Evolutionary conservation across 1,284 basidiomycete genomes (phyloP), one percentile per base, ranked within the genome.

Genomic region (Puccinia novopanici): DNA sequence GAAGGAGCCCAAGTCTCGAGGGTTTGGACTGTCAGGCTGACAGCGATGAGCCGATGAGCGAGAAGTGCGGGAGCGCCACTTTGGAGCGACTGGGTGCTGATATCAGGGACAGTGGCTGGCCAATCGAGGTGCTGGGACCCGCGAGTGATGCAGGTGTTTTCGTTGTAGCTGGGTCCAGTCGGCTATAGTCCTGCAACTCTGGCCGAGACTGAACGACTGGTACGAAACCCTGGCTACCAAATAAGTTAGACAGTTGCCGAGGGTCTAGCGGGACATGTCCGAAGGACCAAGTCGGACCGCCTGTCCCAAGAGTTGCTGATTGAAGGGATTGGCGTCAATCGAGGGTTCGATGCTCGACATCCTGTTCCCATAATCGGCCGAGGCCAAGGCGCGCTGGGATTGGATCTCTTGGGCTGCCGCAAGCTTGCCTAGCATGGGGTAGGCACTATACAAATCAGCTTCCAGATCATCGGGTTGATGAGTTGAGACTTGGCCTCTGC

Each of bases 131-230:
- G 30, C 68, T 71, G 34, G 68, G 22, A 2, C 22, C 48, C 24
- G 54, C 45, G 1, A 45, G 19, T 6, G 52, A 37, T 40, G 70
- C 34, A 52, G 19, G 19, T 19, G 52, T 55, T 54, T 8, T 75
- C 40, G 42, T 57, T 59, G 74, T 22, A 75, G 59, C 59, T 63
- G 74, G 74, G 27, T 75, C 74, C 45, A 75, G 30, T 75, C 57
- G 57, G 42, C 42, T 65, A 15, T 65, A 75, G 45, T 75, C 74
- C 57, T 48, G 19, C 74, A 42, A 54, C 24, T 52, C 74, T 30
- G 74, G 45, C 45, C 24, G 74, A 65, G 45, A 12, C 50, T 75
- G 74, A 24, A 30, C 50, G 27, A 37, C 42, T 50, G 40, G 45
- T 0, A 27, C 24, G n/a, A 65, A 2, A 27, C 40, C 30, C 40